Base-by-base conservation (phyloP, 768 basidiomycete species). In the Porpolomopsis calyptriformis region DNA sequence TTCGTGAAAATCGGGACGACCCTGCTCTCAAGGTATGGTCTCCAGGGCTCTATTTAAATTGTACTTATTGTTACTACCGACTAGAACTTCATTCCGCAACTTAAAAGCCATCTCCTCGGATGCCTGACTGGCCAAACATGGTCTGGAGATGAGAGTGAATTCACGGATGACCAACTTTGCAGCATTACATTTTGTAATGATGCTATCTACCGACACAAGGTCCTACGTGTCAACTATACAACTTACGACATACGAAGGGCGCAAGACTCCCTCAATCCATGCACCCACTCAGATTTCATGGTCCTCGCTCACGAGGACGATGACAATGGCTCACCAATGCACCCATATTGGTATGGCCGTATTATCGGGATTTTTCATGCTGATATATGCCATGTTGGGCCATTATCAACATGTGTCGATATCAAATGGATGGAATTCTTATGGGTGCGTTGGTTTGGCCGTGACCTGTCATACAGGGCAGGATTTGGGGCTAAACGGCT, bases 211-310 rank as follows among this genome's bases (percentile, higher is more conserved):
- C 14, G 18, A 0, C 62, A 64, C 49, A 62, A 60, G 6, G 52
- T 54, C 0, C 22, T 60, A 0, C 47, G 38, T 0, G 7, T 65
- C 25, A 63, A 63, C 27, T 64, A 61, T 18, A 64, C 61, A 0
- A 60, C 52, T 0, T 64, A 62, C 9, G 53, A 63, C 18, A 48
- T 62, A 4, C 38, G 42, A 4, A 55, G 61, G 1, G 49, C 48
- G 4, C 64, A 68, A 47, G 67, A 71, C 43, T 40, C 51, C 0
- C 47, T 69, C 34, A 64, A 66, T 23, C 54, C 58, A 4, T 18
- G 45, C 0, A 59, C 53, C 0, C 56, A 64, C n/a, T 23, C 55
- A 0, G 54, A 69, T 10, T 25, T 70, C 5, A 64, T 53, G 45
- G 51, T 54, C 3, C 43, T 10, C 0, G 45, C 35, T 0, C 9